Evolutionary conservation across 495 filamentous ascomycete genomes (phyloP), one percentile per base, ranked within the genome.

Genomic region (Aspergillus biplanus): DNA sequence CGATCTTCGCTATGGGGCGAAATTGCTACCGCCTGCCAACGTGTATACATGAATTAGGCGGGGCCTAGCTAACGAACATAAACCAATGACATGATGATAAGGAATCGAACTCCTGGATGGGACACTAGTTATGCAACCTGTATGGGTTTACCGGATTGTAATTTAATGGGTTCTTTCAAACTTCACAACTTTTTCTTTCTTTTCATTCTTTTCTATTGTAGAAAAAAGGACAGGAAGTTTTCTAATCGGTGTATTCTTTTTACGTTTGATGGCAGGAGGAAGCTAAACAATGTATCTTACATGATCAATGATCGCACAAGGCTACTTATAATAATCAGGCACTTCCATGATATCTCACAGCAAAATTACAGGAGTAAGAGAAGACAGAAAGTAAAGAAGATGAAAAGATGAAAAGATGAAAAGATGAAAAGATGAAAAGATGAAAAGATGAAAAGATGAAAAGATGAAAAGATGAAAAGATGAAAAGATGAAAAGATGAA

Each of bases 1-100:
- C 11, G 89, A 91, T 73, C 79, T 91, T 34, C 73, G 83, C 53
- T 89, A 89, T 64, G 86, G 85, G 58, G 84, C 88, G 9, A 82
- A 81, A 16, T 76, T 90, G n/a, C 76, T 90, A 4, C 78, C 69
- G 12, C 66, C 66, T 44, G 55, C 65, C 34, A 71, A 71, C 44
- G 64, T 67, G 32, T 71, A 71, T 56, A 62, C 66, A 46, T 71
- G 60, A 67, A 2, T 27, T 27, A 2, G 21, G 21, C 21, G 21
- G 21, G 21, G 21, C 21, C 34, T 9, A 27, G 16, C 6, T 18
- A 9, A n/a, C 18, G 21, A 18, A 4, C 39, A 50, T 50, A 9
- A 9, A 27, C 47, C 21, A 31, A 50, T 27, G 47, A 50, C 32
- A 56, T 56, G 61, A 63, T 59, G 55, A 58, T 12, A 59, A 59